A percentile compares a stretch with the other conserved stretches of the same genome.
Conservation (phyloP, 164 flowering plant species). For the Berberis vulgaris region DNA sequence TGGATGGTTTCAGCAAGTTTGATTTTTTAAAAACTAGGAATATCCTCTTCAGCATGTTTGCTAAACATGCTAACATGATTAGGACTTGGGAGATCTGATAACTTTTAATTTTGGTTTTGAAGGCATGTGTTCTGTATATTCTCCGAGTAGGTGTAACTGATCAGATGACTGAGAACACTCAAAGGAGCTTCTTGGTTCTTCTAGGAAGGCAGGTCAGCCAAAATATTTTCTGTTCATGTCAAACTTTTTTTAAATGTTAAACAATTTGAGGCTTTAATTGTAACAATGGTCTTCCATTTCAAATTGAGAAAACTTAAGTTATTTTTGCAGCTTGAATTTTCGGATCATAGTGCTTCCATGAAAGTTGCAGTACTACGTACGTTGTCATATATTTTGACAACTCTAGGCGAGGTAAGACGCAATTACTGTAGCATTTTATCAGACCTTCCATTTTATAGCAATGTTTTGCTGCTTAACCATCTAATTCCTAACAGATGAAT, state of each 20-base stretch:
- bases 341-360: slow-evolving; percentile 59
- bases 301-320: slow-evolving; percentile 1
- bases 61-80: too few relatives aligned
- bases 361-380: slow-evolving; percentile 70
- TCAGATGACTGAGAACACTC: slow-evolving; percentile 93
- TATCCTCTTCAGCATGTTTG: neutral
- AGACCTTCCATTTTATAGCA: too few relatives aligned
- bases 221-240: neutral
- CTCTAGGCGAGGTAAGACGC: slow-evolving; percentile 77
- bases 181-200: slow-evolving; percentile 69
- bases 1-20: neutral
- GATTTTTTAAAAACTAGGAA: neutral
- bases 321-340: slow-evolving; percentile 61
- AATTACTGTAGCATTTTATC: neutral
- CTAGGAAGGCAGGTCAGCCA: slow-evolving; percentile 70
- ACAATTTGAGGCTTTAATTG: neutral
- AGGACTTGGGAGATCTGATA: neutral
- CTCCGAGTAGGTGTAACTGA: slow-evolving; percentile 87
- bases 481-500: too few relatives aligned
- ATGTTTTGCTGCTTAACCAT: too few relatives aligned
- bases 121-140: slow-evolving; percentile 94
- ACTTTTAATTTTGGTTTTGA: slow-evolving; percentile 10
- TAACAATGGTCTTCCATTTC: neutral
- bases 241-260: neutral
- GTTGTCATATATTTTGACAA: slow-evolving; percentile 59